Evolutionary conservation across 805 yeast genomes (phyloP).

Genomic region (Kazachstania psychrophila): DNA sequence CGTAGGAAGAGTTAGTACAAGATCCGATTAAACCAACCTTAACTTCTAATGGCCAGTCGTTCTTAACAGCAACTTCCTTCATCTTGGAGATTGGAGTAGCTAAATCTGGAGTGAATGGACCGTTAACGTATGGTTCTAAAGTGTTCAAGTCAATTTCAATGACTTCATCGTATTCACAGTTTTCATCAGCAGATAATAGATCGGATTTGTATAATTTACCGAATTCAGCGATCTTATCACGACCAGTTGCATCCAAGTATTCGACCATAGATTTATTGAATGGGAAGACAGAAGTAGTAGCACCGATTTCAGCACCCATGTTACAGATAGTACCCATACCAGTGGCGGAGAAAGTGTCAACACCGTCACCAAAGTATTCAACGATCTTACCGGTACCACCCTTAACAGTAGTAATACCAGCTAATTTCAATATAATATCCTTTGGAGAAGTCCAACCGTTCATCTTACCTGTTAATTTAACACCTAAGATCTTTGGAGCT

Average conservation of each 20-base stretch:
- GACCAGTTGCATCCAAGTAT: conserved; percentile 78
- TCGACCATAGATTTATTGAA: conserved; percentile 83
- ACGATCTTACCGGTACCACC: conserved; percentile 98
- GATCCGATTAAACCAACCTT: conserved; percentile 96
- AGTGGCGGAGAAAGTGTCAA: conserved; percentile 83
- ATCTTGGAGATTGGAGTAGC: conserved; percentile 89
- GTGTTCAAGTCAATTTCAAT: conserved; percentile 82
- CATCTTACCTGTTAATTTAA: conserved; percentile 83
- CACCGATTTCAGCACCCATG: conserved; percentile 99
- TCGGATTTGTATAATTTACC: conserved; percentile 62
- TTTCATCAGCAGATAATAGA: conserved; percentile 77
- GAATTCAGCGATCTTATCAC: conserved; percentile 75
- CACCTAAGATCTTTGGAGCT: conserved; percentile 94
- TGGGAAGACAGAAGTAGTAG: conserved; percentile 96
- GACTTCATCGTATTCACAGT: conserved; percentile 87
- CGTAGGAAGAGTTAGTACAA: conserved; percentile 97
- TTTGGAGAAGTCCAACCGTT: conserved; percentile 96
- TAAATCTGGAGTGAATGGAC: conserved; percentile 97
- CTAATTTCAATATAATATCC: conserved; percentile 86
- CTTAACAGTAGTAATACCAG: conserved; percentile 90
- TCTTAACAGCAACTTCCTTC: conserved; percentile 71
- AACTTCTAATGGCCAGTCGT: conserved; percentile 89
- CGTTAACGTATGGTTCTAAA: conserved; percentile 92
- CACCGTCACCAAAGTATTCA: conserved; percentile 95
- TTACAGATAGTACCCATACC: conserved; percentile 99